Evolutionary conservation across 768 basidiomycete species (phyloP).

Genomic region (Suillus ampliporus): DNA sequence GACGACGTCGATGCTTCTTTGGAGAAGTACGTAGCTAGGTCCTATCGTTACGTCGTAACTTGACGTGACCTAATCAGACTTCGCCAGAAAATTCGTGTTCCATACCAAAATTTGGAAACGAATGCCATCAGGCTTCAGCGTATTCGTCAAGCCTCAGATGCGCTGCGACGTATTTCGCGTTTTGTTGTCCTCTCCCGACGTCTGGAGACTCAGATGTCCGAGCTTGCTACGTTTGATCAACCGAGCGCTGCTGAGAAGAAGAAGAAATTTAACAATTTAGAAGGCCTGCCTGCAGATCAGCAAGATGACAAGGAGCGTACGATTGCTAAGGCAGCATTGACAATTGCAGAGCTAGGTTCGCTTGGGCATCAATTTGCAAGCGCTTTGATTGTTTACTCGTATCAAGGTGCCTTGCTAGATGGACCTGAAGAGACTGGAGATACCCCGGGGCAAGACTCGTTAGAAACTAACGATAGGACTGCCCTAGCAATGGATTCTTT

Average conservation of each 20-base stretch:
- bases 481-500: constrained; percentile 26
- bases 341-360: constrained; percentile 89
- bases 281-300: constrained; percentile 36
- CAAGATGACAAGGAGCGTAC: constrained; percentile 86
- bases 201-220: constrained; percentile 84
- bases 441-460: not conserved
- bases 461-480: constrained; percentile 16
- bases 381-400: constrained; percentile 12
- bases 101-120: constrained; percentile 75
- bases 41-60: not conserved
- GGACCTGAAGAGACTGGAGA: constrained; percentile 35
- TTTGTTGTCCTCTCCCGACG: constrained; percentile 85
- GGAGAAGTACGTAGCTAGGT: constrained; percentile 63
- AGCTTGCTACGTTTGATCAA: constrained; percentile 46
- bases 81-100: constrained; percentile 82
- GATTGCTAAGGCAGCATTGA: constrained; percentile 94
- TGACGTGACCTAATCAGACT: constrained; percentile 53
- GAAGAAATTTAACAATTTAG: not conserved
- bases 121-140: constrained; percentile 78
- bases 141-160: constrained; percentile 82
- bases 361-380: not conserved
- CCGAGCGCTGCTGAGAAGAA: not conserved
- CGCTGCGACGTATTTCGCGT: constrained; percentile 82
- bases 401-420: constrained; percentile 57
- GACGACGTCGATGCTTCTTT: constrained; percentile 76